Percentiles rank a stretch among this genome's conserved stretches.
These are phyloP conservation scores for Tuber umbilicatum DNA, from an alignment of 495 filamentous ascomycete species.

Conservation along the genomic window DNA sequence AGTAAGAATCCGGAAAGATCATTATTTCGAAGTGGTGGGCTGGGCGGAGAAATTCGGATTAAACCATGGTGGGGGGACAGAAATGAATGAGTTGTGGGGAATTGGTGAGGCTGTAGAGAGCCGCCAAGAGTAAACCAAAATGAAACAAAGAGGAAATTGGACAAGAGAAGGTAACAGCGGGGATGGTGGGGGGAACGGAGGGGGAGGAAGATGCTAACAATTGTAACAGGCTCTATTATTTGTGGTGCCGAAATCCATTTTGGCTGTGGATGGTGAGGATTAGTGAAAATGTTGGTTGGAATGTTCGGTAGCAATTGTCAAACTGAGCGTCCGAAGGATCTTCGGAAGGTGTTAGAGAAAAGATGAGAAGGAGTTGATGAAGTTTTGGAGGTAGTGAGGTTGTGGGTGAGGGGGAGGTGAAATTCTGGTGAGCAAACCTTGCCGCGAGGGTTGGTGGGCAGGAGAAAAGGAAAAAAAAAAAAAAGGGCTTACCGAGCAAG, in stretches of 20 bases:
- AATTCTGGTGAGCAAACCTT: slow-evolving; percentile 38
- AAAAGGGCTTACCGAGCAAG: slow-evolving; percentile 19
- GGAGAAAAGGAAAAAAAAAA: slow-evolving; percentile 32
- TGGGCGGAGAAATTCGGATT: slow-evolving; percentile 16
- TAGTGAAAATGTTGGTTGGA: slow-evolving; percentile 4
- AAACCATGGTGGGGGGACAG: slow-evolving; percentile 14
- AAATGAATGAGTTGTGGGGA: slow-evolving; percentile 11
- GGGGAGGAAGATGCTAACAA: slow-evolving; percentile 51
- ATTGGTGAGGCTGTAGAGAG: background rate
- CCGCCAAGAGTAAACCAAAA: background rate
- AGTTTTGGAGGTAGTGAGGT: slow-evolving; percentile 11
- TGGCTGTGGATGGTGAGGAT: slow-evolving; percentile 21
- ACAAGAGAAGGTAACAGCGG: slow-evolving; percentile 6
- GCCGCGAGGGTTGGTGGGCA: slow-evolving; percentile 33
- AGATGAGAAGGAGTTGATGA: slow-evolving; percentile 23
- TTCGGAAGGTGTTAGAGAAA: slow-evolving; percentile 15
- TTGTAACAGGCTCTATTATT: slow-evolving; percentile 67
- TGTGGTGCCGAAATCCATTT: slow-evolving; percentile 46
- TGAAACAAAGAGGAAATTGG: slow-evolving; percentile 2
- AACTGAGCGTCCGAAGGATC: background rate
- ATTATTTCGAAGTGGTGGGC: slow-evolving; percentile 4
- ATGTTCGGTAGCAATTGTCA: background rate
- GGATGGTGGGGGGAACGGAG: slow-evolving; percentile 26
- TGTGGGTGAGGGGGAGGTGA: slow-evolving; percentile 37
- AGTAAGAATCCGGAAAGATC: slow-evolving; percentile 23